Base-by-base conservation (phyloP, 306 rosid genomes). In the Inga oerstediana region DNA sequence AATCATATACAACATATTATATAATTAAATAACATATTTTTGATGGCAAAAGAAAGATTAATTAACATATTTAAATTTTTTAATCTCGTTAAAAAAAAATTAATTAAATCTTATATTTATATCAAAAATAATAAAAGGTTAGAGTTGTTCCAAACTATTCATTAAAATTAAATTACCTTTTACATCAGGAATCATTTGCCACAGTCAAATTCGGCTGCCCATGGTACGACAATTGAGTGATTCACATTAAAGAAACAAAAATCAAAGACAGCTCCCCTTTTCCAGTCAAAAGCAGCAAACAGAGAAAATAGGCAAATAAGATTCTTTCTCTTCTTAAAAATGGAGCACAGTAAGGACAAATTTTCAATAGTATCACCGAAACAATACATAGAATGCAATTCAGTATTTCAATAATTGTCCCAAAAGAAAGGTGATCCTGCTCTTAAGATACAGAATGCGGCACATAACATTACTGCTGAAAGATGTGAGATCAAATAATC, bases 401-500 rank as follows among this genome's bases (percentile, higher is more conserved):
- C 69, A 85, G 71, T 46, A 73, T 83, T 79, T 67, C 24, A 71
- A 43, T 67, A 13, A 10, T n/a, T 71, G 75, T 71, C 20, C 20
- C 5, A 7, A 54, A 54, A 34, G 39, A 68, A 37, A 19, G 76
- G 77, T 52, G 43, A 32, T 32, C 37, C 71, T 65, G 30, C 77
- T 74, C 67, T 48, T n/a, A 80, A 85, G 74, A 80, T 82, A 77
- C 85, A 82, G 80, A 85, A 72, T 44, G 75, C 52, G 80, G 64
- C 85, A 77, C 79, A 77, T 82, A 82, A 85, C 45, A 79, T 77
- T 81, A 83, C 85, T 73, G 79, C 85, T 39, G 41, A 39, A 39
- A 82, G 54, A 3, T 46, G 81, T 85, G 80, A 72, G 83, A 83
- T 78, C 81, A 80, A 83, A 80, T 72, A 67, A 85, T 80, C 81